phyloP scores from a whole-genome alignment of 73 alveolate genomes.

The Diophrys sp. region DNA sequence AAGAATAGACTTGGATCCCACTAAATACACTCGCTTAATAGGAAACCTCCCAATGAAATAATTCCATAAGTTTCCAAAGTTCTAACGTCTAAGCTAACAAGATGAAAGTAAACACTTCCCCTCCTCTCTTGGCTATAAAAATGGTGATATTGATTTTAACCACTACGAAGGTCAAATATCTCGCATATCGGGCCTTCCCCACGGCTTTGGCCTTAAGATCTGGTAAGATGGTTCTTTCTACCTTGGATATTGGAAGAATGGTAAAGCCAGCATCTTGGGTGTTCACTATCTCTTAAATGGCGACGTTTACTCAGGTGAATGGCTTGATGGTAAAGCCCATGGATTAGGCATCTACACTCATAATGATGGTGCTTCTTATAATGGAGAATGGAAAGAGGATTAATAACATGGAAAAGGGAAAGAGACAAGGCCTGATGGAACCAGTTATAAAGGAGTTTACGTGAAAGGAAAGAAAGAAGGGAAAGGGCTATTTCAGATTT shows the following conservation, averaged over 20 bases:
- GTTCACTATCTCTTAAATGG: conserved; percentile 49
- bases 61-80: no score
- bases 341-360: conserved; percentile 54
- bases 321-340: conserved; percentile 57
- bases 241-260: conserved; percentile 60
- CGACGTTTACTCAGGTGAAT: conserved; percentile 56
- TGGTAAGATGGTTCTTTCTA: conserved; percentile 47
- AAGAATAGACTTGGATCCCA: no score
- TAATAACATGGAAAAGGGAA: conserved; percentile 60
- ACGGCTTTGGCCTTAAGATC: neutral
- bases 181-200: neutral
- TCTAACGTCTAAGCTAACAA: no score
- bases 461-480: conserved; percentile 58
- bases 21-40: no score
- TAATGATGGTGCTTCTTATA: conserved; percentile 49
- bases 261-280: conserved; percentile 56
- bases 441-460: conserved; percentile 60
- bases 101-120: no score
- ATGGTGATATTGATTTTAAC: no score
- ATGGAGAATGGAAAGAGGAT: conserved; percentile 63
- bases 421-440: conserved; percentile 59
- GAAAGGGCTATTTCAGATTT: conserved; percentile 46
- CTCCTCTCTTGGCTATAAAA: no score
- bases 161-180: neutral
- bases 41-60: no score